Evolutionary conservation across 768 basidiomycete genomes (phyloP).

Genomic region (Boletus insuetus): DNA sequence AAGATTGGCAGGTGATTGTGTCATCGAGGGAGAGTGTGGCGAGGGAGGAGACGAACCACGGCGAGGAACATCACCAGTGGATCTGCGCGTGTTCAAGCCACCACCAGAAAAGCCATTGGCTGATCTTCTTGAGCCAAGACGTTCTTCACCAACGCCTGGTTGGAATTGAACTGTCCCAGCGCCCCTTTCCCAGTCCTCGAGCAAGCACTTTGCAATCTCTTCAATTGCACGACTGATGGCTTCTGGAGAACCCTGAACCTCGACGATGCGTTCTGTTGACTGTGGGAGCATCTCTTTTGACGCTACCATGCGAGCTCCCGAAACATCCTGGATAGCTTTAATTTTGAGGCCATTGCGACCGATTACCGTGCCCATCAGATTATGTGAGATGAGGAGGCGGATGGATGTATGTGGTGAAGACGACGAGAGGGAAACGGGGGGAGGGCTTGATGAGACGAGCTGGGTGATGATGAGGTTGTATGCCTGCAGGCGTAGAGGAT

Average conservation of each 20-base stretch:
- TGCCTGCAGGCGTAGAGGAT: conserved; percentile 50
- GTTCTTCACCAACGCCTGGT: conserved; percentile 79
- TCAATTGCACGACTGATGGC: conserved; percentile 90
- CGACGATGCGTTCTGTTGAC: conserved; percentile 98
- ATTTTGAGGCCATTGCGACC: conserved; percentile 96
- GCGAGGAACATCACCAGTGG: conserved; percentile 55
- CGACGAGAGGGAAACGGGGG: conserved; percentile 68
- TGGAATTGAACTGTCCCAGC: conserved; percentile 94
- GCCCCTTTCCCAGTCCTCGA: conserved; percentile 96
- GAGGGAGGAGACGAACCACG: conserved; percentile 42
- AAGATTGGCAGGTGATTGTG: conserved; percentile 71
- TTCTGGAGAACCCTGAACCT: conserved; percentile 92
- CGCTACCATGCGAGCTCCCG: conserved; percentile 97
- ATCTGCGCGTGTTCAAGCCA: conserved; percentile 53
- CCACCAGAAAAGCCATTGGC: conserved; percentile 53
- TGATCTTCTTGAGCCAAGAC: conserved; percentile 48
- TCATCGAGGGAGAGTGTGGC: conserved; percentile 42
- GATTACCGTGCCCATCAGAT: conserved; percentile 99
- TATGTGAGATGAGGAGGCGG: conserved; percentile 97
- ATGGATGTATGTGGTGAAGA: conserved; percentile 75
- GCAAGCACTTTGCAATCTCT: conserved; percentile 92
- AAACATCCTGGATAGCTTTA: conserved; percentile 96
- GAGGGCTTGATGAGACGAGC: conserved; percentile 78
- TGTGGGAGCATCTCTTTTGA: conserved; percentile 99
- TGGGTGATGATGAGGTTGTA: conserved; percentile 93